Conservation (phyloP, 768 basidiomycete genomes). For the Collybiopsis confluens region DNA sequence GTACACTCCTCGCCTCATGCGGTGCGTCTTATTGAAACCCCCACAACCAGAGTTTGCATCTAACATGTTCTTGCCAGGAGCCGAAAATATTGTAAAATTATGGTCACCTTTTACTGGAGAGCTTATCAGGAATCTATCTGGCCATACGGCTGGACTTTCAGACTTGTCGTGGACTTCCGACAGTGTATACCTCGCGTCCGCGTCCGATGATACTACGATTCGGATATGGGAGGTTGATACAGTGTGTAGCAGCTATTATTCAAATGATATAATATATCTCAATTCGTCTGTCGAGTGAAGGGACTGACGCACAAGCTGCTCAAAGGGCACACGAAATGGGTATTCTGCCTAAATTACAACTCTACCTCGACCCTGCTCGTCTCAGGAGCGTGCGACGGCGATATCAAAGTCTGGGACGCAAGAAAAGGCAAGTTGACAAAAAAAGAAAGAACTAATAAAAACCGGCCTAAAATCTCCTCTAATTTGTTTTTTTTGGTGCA, state of each 20-base stretch:
- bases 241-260: constrained; percentile 36
- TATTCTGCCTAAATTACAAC: constrained; percentile 93
- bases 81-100: constrained; percentile 75
- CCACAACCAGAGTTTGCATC: constrained; percentile 2
- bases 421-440: constrained; percentile 72
- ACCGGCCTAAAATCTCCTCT: no score
- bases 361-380: constrained; percentile 83
- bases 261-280: constrained; percentile 6
- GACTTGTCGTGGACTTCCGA: constrained; percentile 89
- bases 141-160: constrained; percentile 80
- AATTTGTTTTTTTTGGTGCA: no score
- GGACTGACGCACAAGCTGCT: constrained; percentile 68
- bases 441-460: no score
- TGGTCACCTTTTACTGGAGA: constrained; percentile 81
- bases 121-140: constrained; percentile 67
- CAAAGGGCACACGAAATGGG: constrained; percentile 80
- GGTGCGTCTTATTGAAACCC: constrained; percentile 39
- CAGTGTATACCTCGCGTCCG: constrained; percentile 79
- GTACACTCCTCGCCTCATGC: constrained; percentile 79
- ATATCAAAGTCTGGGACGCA: constrained; percentile 90
- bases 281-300: constrained; percentile 31
- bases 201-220: constrained; percentile 88
- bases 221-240: constrained; percentile 86
- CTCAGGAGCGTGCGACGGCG: constrained; percentile 90
- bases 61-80: constrained; percentile 41